phyloP scores from a whole-genome alignment of 2,329 filamentous ascomycete genomes.

The Arthrobotrys entomopaga region DNA sequence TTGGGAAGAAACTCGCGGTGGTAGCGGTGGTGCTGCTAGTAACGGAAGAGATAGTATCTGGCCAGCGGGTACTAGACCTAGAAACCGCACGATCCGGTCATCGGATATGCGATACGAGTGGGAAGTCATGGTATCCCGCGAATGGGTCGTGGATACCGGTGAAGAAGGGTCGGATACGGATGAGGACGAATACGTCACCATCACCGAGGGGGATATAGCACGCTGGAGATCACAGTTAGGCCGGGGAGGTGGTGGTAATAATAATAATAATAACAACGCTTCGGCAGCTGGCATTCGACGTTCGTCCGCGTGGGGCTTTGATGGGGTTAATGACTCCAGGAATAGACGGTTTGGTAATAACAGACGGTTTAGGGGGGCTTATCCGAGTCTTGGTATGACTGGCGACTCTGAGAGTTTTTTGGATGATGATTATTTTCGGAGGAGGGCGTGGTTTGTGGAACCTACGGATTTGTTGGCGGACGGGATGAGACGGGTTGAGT shows the following conservation, averaged over 20 bases:
- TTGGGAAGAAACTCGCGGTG: not conserved
- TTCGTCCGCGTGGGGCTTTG: not conserved
- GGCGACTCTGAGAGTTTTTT: not conserved
- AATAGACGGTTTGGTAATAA: not conserved
- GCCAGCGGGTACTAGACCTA: not conserved
- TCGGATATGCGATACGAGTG: not conserved
- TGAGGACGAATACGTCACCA: constrained; percentile 21
- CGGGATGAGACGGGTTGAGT: not conserved
- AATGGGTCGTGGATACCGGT: not conserved
- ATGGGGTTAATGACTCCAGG: not conserved
- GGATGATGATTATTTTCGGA: not conserved
- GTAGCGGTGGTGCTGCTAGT: not conserved
- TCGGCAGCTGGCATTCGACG: too few species aligned
- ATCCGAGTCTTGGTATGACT: too few species aligned
- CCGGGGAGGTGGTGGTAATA: too few species aligned
- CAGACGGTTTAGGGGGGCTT: too few species aligned
- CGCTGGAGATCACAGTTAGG: not conserved
- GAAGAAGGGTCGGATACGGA: constrained; percentile 15
- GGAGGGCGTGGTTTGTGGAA: constrained; percentile 12
- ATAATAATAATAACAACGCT: too few species aligned
- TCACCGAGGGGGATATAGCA: not conserved
- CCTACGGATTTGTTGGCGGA: not conserved
- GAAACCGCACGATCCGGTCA: not conserved
- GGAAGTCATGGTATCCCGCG: constrained; percentile 2
- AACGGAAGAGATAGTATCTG: not conserved